Evolutionary conservation across 2,329 filamentous ascomycete species (phyloP).

Genomic region (Trichothecium roseum): DNA sequence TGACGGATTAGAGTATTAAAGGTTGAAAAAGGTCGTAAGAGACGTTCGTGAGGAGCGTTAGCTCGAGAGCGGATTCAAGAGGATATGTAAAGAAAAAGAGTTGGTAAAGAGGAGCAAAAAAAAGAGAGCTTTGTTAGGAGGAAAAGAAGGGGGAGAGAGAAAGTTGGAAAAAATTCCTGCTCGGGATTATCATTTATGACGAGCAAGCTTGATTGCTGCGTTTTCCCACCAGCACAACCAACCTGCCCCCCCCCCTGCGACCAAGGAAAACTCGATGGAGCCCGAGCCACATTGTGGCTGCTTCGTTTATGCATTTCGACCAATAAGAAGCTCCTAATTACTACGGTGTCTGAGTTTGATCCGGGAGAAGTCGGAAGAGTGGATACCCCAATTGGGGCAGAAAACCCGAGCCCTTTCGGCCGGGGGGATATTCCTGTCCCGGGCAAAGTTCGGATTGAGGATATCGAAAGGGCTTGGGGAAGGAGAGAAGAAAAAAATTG

Average conservation of each 20-base stretch:
- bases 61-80: slow-evolving; percentile 9
- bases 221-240: no score
- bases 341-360: slow-evolving; percentile 13
- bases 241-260: no score
- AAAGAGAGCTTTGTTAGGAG: no score
- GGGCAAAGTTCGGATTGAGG: neutral
- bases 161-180: no score
- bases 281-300: no score
- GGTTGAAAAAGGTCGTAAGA: slow-evolving; percentile 4
- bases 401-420: no score
- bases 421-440: no score
- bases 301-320: slow-evolving; percentile 8
- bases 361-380: slow-evolving; percentile 23
- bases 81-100: slow-evolving; percentile 9
- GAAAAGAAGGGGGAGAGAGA: no score
- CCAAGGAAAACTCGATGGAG: no score
- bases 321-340: slow-evolving; percentile 28
- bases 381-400: no score
- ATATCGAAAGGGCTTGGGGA: neutral
- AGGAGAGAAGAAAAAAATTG: slow-evolving; percentile 1
- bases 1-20: slow-evolving; percentile 14
- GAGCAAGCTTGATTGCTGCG: no score
- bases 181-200: no score
- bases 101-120: slow-evolving; percentile 14
- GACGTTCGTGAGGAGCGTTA: slow-evolving; percentile 6